These are phyloP conservation scores for Phytophthora citrophthora DNA, from an alignment of 352 stramenopile species.

Conservation along the genomic window DNA sequence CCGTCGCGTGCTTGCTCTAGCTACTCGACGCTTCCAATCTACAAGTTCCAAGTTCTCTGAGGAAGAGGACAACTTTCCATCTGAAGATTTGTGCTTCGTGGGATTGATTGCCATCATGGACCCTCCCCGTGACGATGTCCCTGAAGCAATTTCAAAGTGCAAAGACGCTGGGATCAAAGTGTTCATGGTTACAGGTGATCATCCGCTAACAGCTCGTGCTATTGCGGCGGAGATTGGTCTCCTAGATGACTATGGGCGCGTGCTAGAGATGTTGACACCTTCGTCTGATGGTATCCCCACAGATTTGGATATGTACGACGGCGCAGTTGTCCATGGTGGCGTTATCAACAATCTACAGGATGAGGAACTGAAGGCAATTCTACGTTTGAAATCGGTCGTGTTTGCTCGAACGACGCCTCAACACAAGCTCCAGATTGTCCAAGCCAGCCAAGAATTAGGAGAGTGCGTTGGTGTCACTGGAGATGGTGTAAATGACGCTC, in stretches of 20 bases:
- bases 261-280: conserved; percentile 26
- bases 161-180: conserved; percentile 88
- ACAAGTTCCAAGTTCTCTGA: conserved; percentile 29
- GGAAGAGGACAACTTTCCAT: conserved; percentile 50
- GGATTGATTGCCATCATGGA: conserved; percentile 94
- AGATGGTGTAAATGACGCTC: conserved; percentile 71
- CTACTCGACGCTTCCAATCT: conserved; percentile 41
- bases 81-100: conserved; percentile 70
- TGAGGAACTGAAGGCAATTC: conserved; percentile 41
- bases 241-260: conserved; percentile 49
- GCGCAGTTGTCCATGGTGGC: conserved; percentile 68
- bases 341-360: conserved; percentile 39
- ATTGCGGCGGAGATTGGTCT: conserved; percentile 88
- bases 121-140: conserved; percentile 81
- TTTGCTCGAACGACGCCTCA: conserved; percentile 92
- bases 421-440: conserved; percentile 40
- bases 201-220: conserved; percentile 84
- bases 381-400: conserved; percentile 77
- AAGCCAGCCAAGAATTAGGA: conserved; percentile 24
- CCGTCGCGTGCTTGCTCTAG: conserved; percentile 51
- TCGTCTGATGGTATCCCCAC: conserved; percentile 23
- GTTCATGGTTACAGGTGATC: conserved; percentile 94
- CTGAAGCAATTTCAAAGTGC: conserved; percentile 77
- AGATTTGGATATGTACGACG: conserved; percentile 41
- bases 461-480: conserved; percentile 82